Conservation (phyloP, 192 early-diverging fungal species). For the Gigaspora rosea region DNA sequence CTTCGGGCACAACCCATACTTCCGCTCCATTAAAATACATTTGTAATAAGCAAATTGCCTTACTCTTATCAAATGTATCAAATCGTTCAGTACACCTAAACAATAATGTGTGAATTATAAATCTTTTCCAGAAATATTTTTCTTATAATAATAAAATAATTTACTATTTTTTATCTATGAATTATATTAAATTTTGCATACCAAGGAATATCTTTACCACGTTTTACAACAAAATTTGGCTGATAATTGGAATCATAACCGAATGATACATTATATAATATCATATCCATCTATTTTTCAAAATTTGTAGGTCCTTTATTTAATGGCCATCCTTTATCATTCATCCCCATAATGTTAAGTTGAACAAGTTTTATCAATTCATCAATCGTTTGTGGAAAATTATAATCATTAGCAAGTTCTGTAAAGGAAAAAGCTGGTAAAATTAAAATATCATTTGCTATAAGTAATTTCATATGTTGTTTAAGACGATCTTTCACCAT, state of each 20-base stretch:
- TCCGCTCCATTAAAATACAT: constrained; percentile 51
- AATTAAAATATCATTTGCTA: constrained; percentile 51
- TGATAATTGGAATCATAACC: constrained; percentile 58
- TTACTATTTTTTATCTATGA: background rate
- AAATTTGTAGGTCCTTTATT: constrained; percentile 53
- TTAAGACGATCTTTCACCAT: constrained; percentile 40
- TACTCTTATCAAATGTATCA: constrained; percentile 54
- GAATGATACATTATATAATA: constrained; percentile 40
- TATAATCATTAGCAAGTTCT: background rate
- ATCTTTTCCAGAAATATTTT: background rate
- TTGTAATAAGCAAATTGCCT: constrained; percentile 53
- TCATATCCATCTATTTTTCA: constrained; percentile 46
- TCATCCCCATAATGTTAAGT: background rate
- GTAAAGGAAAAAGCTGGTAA: constrained; percentile 55
- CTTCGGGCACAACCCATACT: constrained; percentile 57
- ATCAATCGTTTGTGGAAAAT: background rate
- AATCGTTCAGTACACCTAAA: constrained; percentile 32
- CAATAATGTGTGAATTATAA: background rate
- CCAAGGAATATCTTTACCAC: constrained; percentile 46
- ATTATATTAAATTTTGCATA: constrained; percentile 10
- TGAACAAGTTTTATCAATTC: constrained; percentile 4
- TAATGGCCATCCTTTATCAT: constrained; percentile 54
- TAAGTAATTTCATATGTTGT: constrained; percentile 1
- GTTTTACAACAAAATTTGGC: constrained; percentile 53
- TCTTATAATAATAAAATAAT: background rate